Percentiles rank a stretch among this genome's conserved stretches.
Conservation (phyloP, 2,329 filamentous ascomycete species). For the Microdochium nivale region DNA sequence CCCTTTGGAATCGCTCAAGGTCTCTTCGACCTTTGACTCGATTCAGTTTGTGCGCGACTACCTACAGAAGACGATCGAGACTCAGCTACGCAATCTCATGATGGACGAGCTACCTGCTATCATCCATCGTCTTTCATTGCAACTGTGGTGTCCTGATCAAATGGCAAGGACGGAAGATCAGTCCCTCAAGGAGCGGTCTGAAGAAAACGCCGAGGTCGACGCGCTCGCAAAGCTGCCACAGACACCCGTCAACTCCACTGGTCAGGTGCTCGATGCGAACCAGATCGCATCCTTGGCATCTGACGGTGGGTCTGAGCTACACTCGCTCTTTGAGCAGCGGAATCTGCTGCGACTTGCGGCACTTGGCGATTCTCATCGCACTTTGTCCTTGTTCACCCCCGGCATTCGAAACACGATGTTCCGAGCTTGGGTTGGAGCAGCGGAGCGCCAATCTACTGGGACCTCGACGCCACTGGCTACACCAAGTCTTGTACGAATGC, state of each 20-base stretch:
- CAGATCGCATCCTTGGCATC: slow-evolving; percentile 71
- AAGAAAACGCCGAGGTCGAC: slow-evolving; percentile 58
- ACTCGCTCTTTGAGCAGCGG: slow-evolving; percentile 91
- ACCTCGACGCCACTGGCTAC: slow-evolving; percentile 38
- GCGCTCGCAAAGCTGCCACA: slow-evolving; percentile 74
- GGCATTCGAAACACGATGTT: slow-evolving; percentile 87
- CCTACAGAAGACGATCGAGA: slow-evolving; percentile 91
- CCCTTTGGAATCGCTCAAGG: slow-evolving; percentile 92
- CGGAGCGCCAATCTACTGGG: slow-evolving; percentile 56
- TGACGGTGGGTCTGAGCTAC: slow-evolving; percentile 71
- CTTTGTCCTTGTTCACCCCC: slow-evolving; percentile 83
- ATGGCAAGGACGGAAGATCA: slow-evolving; percentile 57
- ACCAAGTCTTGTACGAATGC: slow-evolving; percentile 50
- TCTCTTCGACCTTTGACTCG: slow-evolving; percentile 97
- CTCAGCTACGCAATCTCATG: slow-evolving; percentile 83
- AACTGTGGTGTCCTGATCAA: slow-evolving; percentile 85
- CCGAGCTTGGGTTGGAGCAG: slow-evolving; percentile 78
- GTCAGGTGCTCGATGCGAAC: slow-evolving; percentile 66
- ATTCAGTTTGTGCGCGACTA: slow-evolving; percentile 98
- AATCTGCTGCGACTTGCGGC: slow-evolving; percentile 78
- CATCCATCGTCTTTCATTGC: slow-evolving; percentile 83
- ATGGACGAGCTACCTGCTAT: slow-evolving; percentile 98
- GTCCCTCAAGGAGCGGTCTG: slow-evolving; percentile 35
- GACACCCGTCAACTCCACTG: slow-evolving; percentile 73
- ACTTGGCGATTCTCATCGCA: slow-evolving; percentile 80